Evolutionary conservation across 148 eudicot genomes (phyloP).

Genomic region (Dianthus caryophyllus): DNA sequence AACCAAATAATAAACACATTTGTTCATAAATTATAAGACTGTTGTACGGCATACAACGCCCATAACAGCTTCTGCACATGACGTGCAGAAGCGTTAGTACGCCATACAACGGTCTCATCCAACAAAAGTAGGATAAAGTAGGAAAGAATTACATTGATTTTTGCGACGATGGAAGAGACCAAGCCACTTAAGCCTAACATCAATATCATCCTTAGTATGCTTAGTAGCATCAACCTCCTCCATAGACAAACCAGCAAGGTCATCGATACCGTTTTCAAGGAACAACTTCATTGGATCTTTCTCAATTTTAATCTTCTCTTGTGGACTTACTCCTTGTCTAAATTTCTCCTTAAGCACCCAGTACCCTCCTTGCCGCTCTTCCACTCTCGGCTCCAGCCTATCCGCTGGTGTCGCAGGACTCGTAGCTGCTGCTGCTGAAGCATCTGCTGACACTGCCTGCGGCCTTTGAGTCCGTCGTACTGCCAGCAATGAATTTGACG

Average conservation of each 20-base stretch:
- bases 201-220: conserved; percentile 72
- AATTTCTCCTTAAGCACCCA: conserved; percentile 86
- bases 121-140: too few relatives aligned
- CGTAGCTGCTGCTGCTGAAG: conserved; percentile 33
- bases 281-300: conserved; percentile 81
- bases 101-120: too few relatives aligned
- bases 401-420: conserved; percentile 24
- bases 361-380: conserved; percentile 66
- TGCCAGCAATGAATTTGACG: background rate
- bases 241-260: conserved; percentile 50
- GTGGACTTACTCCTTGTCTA: conserved; percentile 73
- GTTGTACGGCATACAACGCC: too few relatives aligned
- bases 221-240: conserved; percentile 73
- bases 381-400: conserved; percentile 82
- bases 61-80: too few relatives aligned
- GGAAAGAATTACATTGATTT: conserved; percentile 94
- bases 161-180: conserved; percentile 92
- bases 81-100: too few relatives aligned
- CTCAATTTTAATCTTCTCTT: conserved; percentile 80
- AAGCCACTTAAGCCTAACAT: conserved; percentile 93
- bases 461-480: conserved; percentile 6
- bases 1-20: background rate
- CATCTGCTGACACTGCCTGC: conserved; percentile 24
- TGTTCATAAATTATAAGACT: too few relatives aligned
- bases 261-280: conserved; percentile 60